phyloP scores from a whole-genome alignment of 441 rosid species.

The Sinapis alba region DNA sequence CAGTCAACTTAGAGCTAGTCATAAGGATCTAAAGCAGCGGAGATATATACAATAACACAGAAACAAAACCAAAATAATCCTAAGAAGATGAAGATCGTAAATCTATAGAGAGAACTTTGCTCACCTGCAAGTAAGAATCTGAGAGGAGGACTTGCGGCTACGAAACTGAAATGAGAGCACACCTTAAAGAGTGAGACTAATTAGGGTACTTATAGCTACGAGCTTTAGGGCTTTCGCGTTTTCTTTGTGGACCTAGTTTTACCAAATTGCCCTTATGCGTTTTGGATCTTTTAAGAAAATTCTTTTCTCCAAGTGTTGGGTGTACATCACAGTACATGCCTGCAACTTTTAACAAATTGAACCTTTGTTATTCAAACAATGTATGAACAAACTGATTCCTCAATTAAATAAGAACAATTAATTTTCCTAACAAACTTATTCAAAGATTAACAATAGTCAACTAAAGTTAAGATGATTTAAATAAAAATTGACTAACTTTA shows the following conservation, averaged over 20 bases:
- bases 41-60: not conserved
- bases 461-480: not conserved
- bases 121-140: constrained; percentile 36
- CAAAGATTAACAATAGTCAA: not conserved
- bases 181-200: not conserved
- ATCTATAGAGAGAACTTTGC: not conserved
- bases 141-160: constrained; percentile 31
- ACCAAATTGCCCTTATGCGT: constrained; percentile 29
- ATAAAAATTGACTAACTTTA: not conserved
- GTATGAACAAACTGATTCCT: not conserved
- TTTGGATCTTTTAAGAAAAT: not conserved
- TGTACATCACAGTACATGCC: not conserved
- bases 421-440: not conserved
- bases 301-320: not conserved
- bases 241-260: not conserved
- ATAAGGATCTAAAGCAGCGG: not conserved
- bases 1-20: not conserved
- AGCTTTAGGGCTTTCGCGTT: constrained; percentile 28
- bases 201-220: constrained; percentile 22
- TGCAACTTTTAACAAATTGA: not conserved
- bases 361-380: not conserved
- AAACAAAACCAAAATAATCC: not conserved
- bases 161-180: constrained; percentile 11
- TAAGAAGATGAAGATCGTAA: not conserved
- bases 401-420: not conserved